phyloP scores from a whole-genome alignment of 1,284 basidiomycete genomes.

The Ganoderma boninense region DNA sequence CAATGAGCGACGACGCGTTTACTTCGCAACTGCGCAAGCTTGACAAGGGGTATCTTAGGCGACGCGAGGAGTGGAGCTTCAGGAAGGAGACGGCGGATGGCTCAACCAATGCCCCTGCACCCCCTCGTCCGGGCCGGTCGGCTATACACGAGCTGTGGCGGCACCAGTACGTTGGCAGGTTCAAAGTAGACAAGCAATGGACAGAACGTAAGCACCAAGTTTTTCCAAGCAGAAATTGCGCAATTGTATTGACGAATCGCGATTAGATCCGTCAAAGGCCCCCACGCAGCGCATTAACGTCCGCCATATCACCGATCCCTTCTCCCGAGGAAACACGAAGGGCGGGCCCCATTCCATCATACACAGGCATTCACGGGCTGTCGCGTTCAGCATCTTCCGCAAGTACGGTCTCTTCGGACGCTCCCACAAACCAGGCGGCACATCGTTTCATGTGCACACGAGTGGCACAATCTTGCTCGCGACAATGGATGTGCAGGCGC shows the following conservation, averaged over 20 bases:
- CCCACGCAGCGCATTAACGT: constrained; percentile 74
- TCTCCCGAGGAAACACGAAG: constrained; percentile 47
- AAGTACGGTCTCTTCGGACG: constrained; percentile 55
- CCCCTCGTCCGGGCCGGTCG: constrained; percentile 38
- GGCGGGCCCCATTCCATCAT: constrained; percentile 72
- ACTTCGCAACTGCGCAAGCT: constrained; percentile 55
- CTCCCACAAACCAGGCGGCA: constrained; percentile 27
- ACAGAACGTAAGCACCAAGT: constrained; percentile 52
- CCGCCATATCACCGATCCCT: constrained; percentile 61
- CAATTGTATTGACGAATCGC: constrained; percentile 32
- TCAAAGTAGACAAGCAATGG: constrained; percentile 63
- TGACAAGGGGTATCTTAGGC: constrained; percentile 56
- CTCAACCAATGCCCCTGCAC: constrained; percentile 26
- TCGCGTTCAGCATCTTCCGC: constrained; percentile 79
- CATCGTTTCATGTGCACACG: constrained; percentile 47
- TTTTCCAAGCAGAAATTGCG: constrained; percentile 9
- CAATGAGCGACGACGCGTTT: constrained; percentile 66
- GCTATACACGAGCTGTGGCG: constrained; percentile 73
- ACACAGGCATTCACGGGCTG: constrained; percentile 80
- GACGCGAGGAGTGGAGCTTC: constrained; percentile 70
- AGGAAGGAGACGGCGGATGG: constrained; percentile 60
- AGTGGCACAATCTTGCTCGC: constrained; percentile 68
- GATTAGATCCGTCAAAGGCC: constrained; percentile 61
- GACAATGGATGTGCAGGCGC: constrained; percentile 74
- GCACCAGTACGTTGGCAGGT: constrained; percentile 69